Evolutionary conservation across 2,329 filamentous ascomycete genomes (phyloP).

Genomic region (Diaporthe longicolla): DNA sequence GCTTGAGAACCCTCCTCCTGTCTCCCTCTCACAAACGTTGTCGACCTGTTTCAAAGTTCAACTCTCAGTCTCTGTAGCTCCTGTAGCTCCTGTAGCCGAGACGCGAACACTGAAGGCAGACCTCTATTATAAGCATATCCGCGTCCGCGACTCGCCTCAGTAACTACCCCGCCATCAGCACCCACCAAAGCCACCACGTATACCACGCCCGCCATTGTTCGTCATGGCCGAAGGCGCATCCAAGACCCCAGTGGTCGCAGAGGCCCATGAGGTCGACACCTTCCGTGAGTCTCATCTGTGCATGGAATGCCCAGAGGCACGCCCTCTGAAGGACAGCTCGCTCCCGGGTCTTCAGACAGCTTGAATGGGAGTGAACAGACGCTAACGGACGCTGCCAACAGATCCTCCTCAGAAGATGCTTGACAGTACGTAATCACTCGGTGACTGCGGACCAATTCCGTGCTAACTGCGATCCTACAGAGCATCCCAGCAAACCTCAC

Average conservation of each 20-base stretch:
- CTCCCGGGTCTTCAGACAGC: conserved; percentile 29
- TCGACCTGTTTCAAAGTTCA: not conserved
- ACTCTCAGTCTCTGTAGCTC: not conserved
- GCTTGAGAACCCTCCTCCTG: not conserved
- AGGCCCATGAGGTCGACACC: conserved; percentile 83
- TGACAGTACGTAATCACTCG: conserved; percentile 65
- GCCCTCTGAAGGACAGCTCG: not conserved
- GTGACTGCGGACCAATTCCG: not conserved
- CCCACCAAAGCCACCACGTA: not conserved
- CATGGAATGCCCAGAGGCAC: not conserved
- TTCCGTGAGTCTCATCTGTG: conserved; percentile 66
- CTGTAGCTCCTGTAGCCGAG: not conserved
- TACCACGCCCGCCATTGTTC: conserved; percentile 41
- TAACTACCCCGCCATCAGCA: conserved; percentile 40
- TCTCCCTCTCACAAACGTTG: not conserved
- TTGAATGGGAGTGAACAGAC: conserved; percentile 38
- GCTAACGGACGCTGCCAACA: conserved; percentile 50
- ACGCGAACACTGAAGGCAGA: not conserved
- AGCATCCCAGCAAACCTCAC: conserved; percentile 80
- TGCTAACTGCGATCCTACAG: conserved; percentile 57
- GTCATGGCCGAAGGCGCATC: conserved; percentile 62
- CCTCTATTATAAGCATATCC: not conserved
- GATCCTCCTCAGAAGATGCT: conserved; percentile 78
- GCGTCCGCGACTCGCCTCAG: not conserved
- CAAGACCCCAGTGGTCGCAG: conserved; percentile 74